Evolutionary conservation across 1,284 basidiomycete species (phyloP).

Genomic region (Chalciporus sp.): DNA sequence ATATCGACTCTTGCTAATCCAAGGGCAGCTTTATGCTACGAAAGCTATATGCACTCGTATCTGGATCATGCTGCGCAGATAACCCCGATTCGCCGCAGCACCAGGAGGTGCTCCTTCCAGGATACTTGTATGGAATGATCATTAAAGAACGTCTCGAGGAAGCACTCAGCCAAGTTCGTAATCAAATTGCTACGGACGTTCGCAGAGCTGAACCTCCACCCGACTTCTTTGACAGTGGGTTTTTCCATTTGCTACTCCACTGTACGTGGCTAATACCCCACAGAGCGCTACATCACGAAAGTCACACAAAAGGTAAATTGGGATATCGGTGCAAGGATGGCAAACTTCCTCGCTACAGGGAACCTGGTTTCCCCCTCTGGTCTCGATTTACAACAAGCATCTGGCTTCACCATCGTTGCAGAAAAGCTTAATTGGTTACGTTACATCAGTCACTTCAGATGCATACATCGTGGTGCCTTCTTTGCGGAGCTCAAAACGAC

Average conservation of each 20-base stretch:
- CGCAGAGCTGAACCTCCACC: slow-evolving; percentile 69
- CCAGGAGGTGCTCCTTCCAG: slow-evolving; percentile 96
- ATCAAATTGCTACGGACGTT: slow-evolving; percentile 78
- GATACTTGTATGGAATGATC: slow-evolving; percentile 94
- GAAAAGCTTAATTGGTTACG: slow-evolving; percentile 99
- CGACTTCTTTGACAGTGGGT: slow-evolving; percentile 86
- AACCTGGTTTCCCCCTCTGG: slow-evolving; percentile 95
- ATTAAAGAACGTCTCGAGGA: slow-evolving; percentile 98
- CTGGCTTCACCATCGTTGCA: slow-evolving; percentile 97
- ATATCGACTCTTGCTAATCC: slow-evolving; percentile 14
- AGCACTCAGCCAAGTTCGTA: slow-evolving; percentile 75
- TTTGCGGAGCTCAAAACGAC: slow-evolving; percentile 99
- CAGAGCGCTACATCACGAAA: slow-evolving; percentile 84
- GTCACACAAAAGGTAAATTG: slow-evolving; percentile 82
- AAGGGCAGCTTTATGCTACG: slow-evolving; percentile 86
- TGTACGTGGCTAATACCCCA: slow-evolving; percentile 8
- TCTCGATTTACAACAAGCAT: slow-evolving; percentile 95
- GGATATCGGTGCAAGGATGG: slow-evolving; percentile 88
- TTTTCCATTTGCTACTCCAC: slow-evolving; percentile 12
- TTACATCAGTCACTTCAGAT: slow-evolving; percentile 98
- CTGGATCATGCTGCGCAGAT: slow-evolving; percentile 89
- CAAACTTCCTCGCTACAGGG: slow-evolving; percentile 97
- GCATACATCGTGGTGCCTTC: slow-evolving; percentile 99
- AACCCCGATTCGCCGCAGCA: slow-evolving; percentile 99
- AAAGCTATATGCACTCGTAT: slow-evolving; percentile 93